Conservation (phyloP, 1,284 basidiomycete species). For the Microbotryum saponariae region DNA sequence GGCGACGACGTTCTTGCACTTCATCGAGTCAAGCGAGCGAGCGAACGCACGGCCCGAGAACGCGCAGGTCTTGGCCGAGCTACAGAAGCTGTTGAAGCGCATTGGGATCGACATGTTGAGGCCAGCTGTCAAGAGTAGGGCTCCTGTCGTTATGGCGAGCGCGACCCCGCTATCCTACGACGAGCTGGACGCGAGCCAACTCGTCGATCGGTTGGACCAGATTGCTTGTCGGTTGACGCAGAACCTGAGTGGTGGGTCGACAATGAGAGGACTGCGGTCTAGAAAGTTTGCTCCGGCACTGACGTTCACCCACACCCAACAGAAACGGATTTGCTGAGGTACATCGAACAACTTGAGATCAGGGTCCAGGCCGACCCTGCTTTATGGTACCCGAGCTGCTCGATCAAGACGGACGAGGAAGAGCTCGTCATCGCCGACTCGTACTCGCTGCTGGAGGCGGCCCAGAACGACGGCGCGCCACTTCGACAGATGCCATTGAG, state of each 20-base stretch:
- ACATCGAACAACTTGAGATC: conserved; percentile 1
- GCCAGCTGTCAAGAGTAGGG: neutral
- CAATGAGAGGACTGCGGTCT: neutral
- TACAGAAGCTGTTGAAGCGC: neutral
- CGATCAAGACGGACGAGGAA: conserved; percentile 1
- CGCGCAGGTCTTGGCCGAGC: neutral
- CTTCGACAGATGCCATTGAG: conserved; percentile 1
- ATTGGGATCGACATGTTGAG: neutral
- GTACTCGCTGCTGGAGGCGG: conserved; percentile 4
- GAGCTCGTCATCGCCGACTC: conserved; percentile 8
- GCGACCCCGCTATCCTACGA: neutral
- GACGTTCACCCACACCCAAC: neutral
- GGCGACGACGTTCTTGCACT: neutral
- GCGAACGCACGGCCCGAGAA: neutral
- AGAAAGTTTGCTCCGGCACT: neutral
- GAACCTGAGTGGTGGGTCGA: conserved; percentile 5
- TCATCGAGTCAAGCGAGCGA: conserved; percentile 1
- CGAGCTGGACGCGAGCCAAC: neutral
- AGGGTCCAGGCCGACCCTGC: conserved; percentile 1
- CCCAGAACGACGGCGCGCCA: neutral
- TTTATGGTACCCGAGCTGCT: conserved; percentile 2
- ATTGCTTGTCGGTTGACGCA: conserved; percentile 1
- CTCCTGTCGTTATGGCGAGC: neutral
- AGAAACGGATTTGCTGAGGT: conserved; percentile 4
- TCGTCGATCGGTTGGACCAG: conserved; percentile 6